Conservation (phyloP, 208 protist species). For the Leishmania lainsoni region DNA sequence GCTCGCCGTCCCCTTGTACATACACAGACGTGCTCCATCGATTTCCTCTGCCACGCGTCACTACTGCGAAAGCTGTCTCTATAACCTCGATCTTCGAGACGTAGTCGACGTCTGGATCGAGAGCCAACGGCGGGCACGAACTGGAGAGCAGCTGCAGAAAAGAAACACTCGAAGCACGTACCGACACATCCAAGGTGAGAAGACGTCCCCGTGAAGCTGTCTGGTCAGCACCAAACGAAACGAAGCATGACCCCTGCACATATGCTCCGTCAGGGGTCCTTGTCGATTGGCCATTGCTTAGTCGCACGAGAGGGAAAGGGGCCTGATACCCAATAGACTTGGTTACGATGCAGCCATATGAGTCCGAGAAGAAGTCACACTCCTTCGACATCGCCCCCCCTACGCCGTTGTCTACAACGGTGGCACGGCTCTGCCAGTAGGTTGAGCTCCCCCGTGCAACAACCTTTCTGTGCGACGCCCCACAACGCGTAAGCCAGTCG, state of each 20-base stretch:
- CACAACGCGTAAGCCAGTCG: background rate
- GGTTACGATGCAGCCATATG: conserved; percentile 57
- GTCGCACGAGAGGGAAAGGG: conserved; percentile 46
- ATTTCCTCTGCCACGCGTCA: conserved; percentile 8
- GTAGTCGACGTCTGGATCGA: conserved; percentile 14
- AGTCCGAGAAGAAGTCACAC: conserved; percentile 57
- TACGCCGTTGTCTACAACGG: background rate
- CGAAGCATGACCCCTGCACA: conserved; percentile 28
- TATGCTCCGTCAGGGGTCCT: background rate
- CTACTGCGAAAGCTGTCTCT: conserved; percentile 7
- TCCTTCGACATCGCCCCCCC: conserved; percentile 21
- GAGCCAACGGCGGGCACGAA: conserved; percentile 11
- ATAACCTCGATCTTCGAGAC: conserved; percentile 16
- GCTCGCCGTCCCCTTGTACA: background rate
- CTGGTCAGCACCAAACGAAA: conserved; percentile 2
- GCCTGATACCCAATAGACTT: conserved; percentile 48
- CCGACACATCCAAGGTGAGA: conserved; percentile 19
- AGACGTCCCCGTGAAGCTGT: conserved; percentile 18
- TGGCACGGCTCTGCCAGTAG: background rate
- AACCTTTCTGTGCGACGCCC: background rate
- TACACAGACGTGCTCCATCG: conserved; percentile 27
- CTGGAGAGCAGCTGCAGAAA: conserved; percentile 25
- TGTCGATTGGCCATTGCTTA: conserved; percentile 21
- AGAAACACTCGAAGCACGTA: conserved; percentile 13
- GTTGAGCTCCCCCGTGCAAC: background rate